phyloP scores from a whole-genome alignment of 1,284 basidiomycete genomes.

The Cryptococcus hybrid region DNA sequence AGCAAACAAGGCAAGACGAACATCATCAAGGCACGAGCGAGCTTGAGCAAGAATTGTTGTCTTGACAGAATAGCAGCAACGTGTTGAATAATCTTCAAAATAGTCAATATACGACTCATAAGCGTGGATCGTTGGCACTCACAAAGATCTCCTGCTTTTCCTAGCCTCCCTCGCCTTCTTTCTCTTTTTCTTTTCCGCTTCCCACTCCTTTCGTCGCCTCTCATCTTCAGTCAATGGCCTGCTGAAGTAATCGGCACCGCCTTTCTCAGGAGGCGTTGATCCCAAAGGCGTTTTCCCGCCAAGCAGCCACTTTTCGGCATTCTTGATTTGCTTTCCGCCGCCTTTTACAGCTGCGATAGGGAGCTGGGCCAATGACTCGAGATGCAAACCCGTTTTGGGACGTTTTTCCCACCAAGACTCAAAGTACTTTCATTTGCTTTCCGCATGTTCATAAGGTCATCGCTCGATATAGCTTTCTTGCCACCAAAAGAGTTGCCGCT shows the following conservation, averaged over 20 bases:
- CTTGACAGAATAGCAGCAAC: constrained; percentile 82
- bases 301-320: constrained; percentile 43
- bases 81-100: constrained; percentile 74
- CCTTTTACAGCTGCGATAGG: constrained; percentile 26
- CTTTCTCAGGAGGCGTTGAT: constrained; percentile 37
- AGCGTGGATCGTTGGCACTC: constrained; percentile 35
- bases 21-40: constrained; percentile 90
- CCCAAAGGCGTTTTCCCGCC: constrained; percentile 31
- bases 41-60: constrained; percentile 87
- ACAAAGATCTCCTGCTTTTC: constrained; percentile 76
- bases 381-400: constrained; percentile 23
- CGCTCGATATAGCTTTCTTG: constrained; percentile 27
- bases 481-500: constrained; percentile 3
- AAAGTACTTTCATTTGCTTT: constrained; percentile 3
- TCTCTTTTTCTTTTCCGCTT: constrained; percentile 53
- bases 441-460: constrained; percentile 31
- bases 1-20: constrained; percentile 11
- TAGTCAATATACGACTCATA: background rate
- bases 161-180: constrained; percentile 59
- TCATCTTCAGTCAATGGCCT: constrained; percentile 49
- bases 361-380: constrained; percentile 25
- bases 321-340: constrained; percentile 26
- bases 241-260: constrained; percentile 44
- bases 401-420: constrained; percentile 16
- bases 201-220: constrained; percentile 54